Conservation (phyloP, 169 alveolate genomes). For the Babesia microti region DNA sequence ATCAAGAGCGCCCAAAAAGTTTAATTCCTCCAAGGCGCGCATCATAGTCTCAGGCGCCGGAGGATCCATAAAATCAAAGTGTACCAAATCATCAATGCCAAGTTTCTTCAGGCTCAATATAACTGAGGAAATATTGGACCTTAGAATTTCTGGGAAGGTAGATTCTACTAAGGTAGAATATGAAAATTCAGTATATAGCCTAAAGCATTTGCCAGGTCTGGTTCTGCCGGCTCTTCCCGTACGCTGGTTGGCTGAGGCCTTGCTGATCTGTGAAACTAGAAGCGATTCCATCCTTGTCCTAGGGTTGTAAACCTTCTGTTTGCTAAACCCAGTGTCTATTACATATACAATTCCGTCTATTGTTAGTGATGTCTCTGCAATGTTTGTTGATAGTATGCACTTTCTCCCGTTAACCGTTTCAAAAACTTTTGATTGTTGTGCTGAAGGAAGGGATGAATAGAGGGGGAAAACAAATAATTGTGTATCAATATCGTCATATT, state of each 20-base stretch:
- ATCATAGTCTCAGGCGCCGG: slow-evolving; percentile 98
- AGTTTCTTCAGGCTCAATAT: slow-evolving; percentile 89
- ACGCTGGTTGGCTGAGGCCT: slow-evolving; percentile 97
- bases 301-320: slow-evolving; percentile 98
- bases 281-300: slow-evolving; percentile 93
- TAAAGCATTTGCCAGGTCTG: slow-evolving; percentile 95
- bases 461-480: slow-evolving; percentile 74
- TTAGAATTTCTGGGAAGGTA: slow-evolving; percentile 94
- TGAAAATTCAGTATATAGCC: slow-evolving; percentile 92
- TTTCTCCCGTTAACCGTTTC: slow-evolving; percentile 93
- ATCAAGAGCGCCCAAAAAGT: slow-evolving; percentile 92
- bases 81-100: slow-evolving; percentile 94
- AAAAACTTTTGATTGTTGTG: slow-evolving; percentile 88
- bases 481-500: neutral
- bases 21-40: slow-evolving; percentile 91
- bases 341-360: slow-evolving; percentile 99
- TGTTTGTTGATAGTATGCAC: slow-evolving; percentile 93
- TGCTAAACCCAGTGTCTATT: slow-evolving; percentile 98
- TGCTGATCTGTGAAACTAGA: slow-evolving; percentile 90
- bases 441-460: slow-evolving; percentile 93
- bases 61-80: slow-evolving; percentile 98
- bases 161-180: slow-evolving; percentile 83
- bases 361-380: slow-evolving; percentile 99
- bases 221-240: slow-evolving; percentile 99
- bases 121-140: slow-evolving; percentile 90